These are phyloP conservation scores for Arthrobotrys iridis DNA, from an alignment of 2,329 filamentous ascomycete species.

Conservation along the genomic window DNA sequence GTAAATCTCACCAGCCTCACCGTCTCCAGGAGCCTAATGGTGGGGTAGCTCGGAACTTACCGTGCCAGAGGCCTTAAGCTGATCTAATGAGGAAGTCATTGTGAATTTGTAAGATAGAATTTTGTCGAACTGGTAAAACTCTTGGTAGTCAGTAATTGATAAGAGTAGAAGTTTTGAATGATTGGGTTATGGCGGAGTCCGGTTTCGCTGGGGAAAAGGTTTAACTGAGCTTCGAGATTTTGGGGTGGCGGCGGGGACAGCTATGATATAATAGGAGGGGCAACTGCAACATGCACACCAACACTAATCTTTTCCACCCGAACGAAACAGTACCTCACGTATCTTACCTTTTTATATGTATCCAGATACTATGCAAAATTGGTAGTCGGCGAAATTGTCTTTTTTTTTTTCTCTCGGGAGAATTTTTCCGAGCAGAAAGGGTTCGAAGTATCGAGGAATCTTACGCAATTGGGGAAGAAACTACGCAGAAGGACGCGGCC, in stretches of 20 bases:
- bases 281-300: constrained; percentile 12
- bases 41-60: constrained; percentile 69
- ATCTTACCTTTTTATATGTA: constrained; percentile 1
- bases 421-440: constrained; percentile 41
- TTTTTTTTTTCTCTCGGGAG: constrained; percentile 14
- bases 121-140: constrained; percentile 8
- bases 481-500: neutral
- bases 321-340: neutral
- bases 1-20: too few relatives aligned
- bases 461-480: neutral
- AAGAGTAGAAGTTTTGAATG: constrained; percentile 6
- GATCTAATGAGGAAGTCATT: constrained; percentile 77
- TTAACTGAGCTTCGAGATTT: constrained; percentile 15
- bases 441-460: neutral
- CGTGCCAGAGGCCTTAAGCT: constrained; percentile 96
- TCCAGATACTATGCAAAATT: neutral
- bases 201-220: constrained; percentile 30
- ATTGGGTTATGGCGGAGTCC: constrained; percentile 5
- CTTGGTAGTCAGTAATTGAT: neutral
- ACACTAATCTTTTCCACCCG: neutral
- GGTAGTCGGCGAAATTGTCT: neutral
- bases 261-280: constrained; percentile 40
- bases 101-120: constrained; percentile 13
- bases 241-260: neutral
- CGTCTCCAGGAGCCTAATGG: constrained; percentile 16